Conservation (phyloP, 176 grass and related monocot genomes). For the Musa schizocarpa region DNA sequence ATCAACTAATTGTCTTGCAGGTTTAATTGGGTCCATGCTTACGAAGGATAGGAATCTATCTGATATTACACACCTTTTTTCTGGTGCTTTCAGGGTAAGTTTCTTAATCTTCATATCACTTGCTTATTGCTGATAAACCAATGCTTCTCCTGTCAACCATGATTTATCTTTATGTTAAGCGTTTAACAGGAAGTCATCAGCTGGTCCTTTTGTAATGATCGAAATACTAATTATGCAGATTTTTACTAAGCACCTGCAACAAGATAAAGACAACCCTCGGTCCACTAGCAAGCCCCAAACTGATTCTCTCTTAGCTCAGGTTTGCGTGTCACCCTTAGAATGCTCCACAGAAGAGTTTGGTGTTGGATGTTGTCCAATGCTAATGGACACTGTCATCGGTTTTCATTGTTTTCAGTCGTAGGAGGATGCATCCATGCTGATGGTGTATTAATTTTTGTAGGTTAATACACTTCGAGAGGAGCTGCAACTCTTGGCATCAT, state of each 20-base stretch:
- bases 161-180: background rate
- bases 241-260: background rate
- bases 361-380: background rate
- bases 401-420: no score
- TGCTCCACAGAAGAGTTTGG: background rate
- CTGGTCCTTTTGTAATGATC: background rate
- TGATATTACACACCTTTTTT: slow-evolving; percentile 26
- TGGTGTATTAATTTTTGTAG: slow-evolving; percentile 15
- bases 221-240: background rate
- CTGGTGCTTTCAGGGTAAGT: slow-evolving; percentile 39
- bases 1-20: slow-evolving; percentile 6
- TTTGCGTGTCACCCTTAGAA: background rate
- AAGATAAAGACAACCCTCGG: background rate
- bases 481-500: slow-evolving; percentile 29
- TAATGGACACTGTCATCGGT: background rate
- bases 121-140: background rate
- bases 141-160: background rate
- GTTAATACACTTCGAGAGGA: slow-evolving; percentile 53
- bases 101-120: background rate
- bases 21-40: slow-evolving; percentile 26
- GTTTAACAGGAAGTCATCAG: background rate
- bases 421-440: background rate
- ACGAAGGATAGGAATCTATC: slow-evolving; percentile 19
- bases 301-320: slow-evolving; percentile 22
- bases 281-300: slow-evolving; percentile 10